These are phyloP conservation scores for Vaccinium myrtillus DNA, from an alignment of 148 eudicot genomes.

Conservation along the genomic window DNA sequence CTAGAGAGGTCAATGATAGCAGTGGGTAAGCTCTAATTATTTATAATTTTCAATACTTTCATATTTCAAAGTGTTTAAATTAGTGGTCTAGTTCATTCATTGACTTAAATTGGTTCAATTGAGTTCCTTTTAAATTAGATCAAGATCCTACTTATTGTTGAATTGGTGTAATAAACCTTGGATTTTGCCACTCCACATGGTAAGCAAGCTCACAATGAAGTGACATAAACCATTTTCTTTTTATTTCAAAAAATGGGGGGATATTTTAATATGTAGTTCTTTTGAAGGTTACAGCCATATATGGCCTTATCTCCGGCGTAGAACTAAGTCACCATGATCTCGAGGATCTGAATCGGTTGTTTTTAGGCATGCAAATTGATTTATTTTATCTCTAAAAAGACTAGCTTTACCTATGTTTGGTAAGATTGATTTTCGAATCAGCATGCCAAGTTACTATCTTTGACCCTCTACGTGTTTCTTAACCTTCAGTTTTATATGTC, in stretches of 20 bases:
- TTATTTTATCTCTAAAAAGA: not conserved
- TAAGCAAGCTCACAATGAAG: not conserved
- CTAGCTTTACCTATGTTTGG: not conserved
- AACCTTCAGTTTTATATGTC: not conserved
- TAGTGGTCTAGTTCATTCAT: not conserved
- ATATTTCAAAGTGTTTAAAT: not conserved
- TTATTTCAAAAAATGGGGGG: not conserved
- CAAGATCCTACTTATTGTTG: not conserved
- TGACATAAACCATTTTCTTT: not conserved
- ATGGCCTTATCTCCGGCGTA: not conserved
- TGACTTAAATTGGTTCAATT: not conserved
- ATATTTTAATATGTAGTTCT: not conserved
- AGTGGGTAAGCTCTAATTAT: conserved; percentile 48
- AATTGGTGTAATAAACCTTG: not conserved
- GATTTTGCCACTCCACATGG: not conserved
- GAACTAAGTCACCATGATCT: not conserved
- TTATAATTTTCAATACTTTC: not conserved
- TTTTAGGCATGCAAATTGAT: not conserved
- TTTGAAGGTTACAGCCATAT: not conserved
- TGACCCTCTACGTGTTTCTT: not conserved
- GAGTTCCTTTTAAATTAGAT: not conserved
- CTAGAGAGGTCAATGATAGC: conserved; percentile 55
- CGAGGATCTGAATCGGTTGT: not conserved
- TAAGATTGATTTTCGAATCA: not conserved
- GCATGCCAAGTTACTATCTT: not conserved